Evolutionary conservation across 371 early-diverging fungal genomes (phyloP).

Genomic region (Apophysomyces variabilis): DNA sequence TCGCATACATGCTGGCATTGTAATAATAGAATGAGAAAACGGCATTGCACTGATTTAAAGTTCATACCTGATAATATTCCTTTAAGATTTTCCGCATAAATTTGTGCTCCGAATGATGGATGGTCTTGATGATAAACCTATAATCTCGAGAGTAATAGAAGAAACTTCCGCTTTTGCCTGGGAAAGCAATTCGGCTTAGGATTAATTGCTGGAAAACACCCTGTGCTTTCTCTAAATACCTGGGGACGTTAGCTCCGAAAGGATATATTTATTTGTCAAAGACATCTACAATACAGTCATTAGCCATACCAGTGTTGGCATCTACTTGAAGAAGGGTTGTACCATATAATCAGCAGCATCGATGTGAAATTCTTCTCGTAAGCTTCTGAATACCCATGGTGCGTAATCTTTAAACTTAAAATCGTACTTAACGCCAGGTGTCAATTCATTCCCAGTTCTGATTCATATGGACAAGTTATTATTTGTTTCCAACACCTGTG

Average conservation of each 20-base stretch:
- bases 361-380: slow-evolving; percentile 88
- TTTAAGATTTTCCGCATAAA: slow-evolving; percentile 86
- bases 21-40: not conserved
- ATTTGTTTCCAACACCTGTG: not conserved
- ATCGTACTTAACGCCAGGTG: slow-evolving; percentile 93
- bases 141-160: slow-evolving; percentile 97
- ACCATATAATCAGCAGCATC: slow-evolving; percentile 95
- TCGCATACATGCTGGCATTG: slow-evolving; percentile 73
- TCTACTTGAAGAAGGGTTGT: slow-evolving; percentile 4
- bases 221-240: not conserved
- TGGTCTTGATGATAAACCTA: slow-evolving; percentile 97
- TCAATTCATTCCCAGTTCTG: slow-evolving; percentile 91
- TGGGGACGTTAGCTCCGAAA: slow-evolving; percentile 76
- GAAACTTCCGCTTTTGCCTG: slow-evolving; percentile 95
- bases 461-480: not conserved
- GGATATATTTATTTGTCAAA: slow-evolving; percentile 93
- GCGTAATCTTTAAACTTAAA: slow-evolving; percentile 99
- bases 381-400: slow-evolving; percentile 93
- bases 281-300: slow-evolving; percentile 64
- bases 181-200: slow-evolving; percentile 44
- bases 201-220: too few species aligned
- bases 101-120: slow-evolving; percentile 93
- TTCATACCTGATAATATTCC: slow-evolving; percentile 77
- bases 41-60: not conserved
- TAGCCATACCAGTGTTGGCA: not conserved